Evolutionary conservation across 495 filamentous ascomycete genomes (phyloP), one percentile per base, ranked within the genome.

Genomic region (Bacidia gigantensis): DNA sequence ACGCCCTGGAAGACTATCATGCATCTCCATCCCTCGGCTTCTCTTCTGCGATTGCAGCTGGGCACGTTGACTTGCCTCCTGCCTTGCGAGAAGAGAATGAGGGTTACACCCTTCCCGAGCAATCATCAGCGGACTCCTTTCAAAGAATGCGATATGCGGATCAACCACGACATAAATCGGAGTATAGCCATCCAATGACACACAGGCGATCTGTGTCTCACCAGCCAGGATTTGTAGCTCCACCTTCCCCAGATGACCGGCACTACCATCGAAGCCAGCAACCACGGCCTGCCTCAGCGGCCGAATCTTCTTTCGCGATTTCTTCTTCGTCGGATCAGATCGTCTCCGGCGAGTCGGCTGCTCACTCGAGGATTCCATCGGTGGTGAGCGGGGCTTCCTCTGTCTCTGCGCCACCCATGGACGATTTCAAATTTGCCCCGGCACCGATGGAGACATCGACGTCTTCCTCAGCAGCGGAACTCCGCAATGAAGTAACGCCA

Each of bases 311-410:
- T 73, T 14, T 81, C 73, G 26, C 74, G 41, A 71, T 78, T 1
- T 70, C 71, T 18, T 72, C 72, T 3, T 69, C 69, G 1, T 72
- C 72, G 14, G 75, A 77, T 52, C 72, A 78, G 41, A 70, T 73
- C 50, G 68, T 73, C 9, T 79, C 80, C 21, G 73, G 76, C 23
- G 76, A 76, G 38, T 84, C 80, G 60, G 78, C 74, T 35, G 86
- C 83, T 14, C 81, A 87, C 56, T 83, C 84, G 12, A 86, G 83
- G 40, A 74, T 89, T 3, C 84, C 84, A 2, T 84, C 84, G 38
- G 74, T 89, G 3, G 70, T 86, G 12, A 87, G 83, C 26, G 80
- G 83, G n/a, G 82, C 83, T n/a, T 86, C 83, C 24, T 89, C 84
- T n/a, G 67, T 87, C 18, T 87, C 81, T 18, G 79, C 70, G 11